Base-by-base conservation (phyloP, 2,329 filamentous ascomycete genomes). In the Talaromyces atroroseus region DNA sequence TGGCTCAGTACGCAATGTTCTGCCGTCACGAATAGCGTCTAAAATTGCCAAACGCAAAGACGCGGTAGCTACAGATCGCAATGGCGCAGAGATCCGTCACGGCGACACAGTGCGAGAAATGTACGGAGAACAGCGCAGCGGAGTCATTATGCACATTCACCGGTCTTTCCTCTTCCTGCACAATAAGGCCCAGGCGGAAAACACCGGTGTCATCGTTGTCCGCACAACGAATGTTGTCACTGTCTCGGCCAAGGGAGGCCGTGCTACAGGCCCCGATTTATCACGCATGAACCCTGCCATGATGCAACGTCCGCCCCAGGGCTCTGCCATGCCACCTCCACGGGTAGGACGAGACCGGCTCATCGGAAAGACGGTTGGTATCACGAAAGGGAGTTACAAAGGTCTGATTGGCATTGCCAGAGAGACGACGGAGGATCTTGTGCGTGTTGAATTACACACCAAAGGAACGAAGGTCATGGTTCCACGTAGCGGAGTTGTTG, bases 391-490 rank as follows among this genome's bases (percentile, higher is more conserved):
- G 26, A 85, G 88, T 21, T 91, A 92, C 78, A 99, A 99, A 75
- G 92, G 92, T 56, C 80, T 96, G 45, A 78, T 97, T 44, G 94
- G 94, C 64, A 95, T 96, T 62, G 92, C 99, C 64, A 96, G 96
- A 70, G 92, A 97, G 68, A 88, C 92, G 0, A 95, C 90, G 6
- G 92, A 95, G 64, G 83, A 83, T 3, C 84, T 88, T 66, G 92
- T 90, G 29, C 88, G 92, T 61, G 88, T 99, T 44, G 94, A 99
- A 74, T 78, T 99, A 40, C 92, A 97, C 69, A 92, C 92, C 5
- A 96, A 95, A 77, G 90, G 86, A 75, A 97, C 96, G 78, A 88
- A 89, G 16, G 84, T 97, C 60, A 91, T 87, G 7, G 84, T 97
- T 36, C 82, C 85, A 20, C 95, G 95, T 68, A 86, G 88, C 11